phyloP scores from a whole-genome alignment of 257 asterid species.

The Euphrasia confusa region DNA sequence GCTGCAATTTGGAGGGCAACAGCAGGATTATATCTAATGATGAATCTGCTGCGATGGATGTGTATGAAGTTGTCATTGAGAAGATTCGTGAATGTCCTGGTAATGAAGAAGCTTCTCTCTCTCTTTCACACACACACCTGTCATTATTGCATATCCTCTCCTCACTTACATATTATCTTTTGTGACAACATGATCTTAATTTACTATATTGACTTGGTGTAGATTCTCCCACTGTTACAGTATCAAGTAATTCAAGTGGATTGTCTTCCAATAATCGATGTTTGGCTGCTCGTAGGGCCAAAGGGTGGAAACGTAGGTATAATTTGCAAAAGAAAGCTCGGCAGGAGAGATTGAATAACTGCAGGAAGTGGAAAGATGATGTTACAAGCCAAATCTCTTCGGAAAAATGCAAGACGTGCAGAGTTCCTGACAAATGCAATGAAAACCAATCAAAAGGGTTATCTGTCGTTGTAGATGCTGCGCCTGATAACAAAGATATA shows the following conservation, averaged over 20 bases:
- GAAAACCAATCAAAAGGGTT: conserved; percentile 30
- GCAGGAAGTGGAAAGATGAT: conserved; percentile 63
- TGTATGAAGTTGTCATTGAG: conserved; percentile 50
- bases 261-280: conserved; percentile 49
- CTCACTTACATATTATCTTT: neutral
- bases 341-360: conserved; percentile 55
- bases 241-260: conserved; percentile 41
- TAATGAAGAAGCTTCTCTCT: conserved; percentile 27
- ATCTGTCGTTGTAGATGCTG: conserved; percentile 35
- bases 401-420: conserved; percentile 53
- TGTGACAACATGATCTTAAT: conserved; percentile 7
- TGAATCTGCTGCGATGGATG: conserved; percentile 93
- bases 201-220: conserved; percentile 23
- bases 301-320: conserved; percentile 74
- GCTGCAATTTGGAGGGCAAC: conserved; percentile 84
- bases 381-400: conserved; percentile 30
- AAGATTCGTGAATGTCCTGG: conserved; percentile 31
- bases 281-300: conserved; percentile 58
- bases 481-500: conserved; percentile 34
- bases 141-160: neutral
- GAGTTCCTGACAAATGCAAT: conserved; percentile 33
- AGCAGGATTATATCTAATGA: conserved; percentile 39
- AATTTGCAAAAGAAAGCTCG: conserved; percentile 65
- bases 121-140: conserved; percentile 1
- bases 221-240: conserved; percentile 44